These are phyloP conservation scores for Acidiella bohemica DNA, from an alignment of 495 filamentous ascomycete genomes.

Conservation along the genomic window DNA sequence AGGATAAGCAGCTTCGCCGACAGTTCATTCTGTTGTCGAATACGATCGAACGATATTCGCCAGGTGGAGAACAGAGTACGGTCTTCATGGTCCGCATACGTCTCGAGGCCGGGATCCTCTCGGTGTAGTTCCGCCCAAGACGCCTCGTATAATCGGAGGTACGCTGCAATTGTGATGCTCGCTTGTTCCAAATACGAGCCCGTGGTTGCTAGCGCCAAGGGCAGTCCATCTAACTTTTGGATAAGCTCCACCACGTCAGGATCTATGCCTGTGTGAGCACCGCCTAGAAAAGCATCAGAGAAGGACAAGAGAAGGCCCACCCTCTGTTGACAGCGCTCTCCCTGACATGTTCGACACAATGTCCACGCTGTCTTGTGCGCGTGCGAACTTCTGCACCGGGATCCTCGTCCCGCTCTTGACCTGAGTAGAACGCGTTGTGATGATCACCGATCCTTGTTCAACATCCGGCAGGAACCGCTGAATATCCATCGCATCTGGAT, in stretches of 20 bases:
- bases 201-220: constrained; percentile 1
- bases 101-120: neutral
- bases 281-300: neutral
- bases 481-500: constrained; percentile 25
- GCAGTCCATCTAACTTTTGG: constrained; percentile 1
- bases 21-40: constrained; percentile 1
- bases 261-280: neutral
- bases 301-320: too few relatives aligned
- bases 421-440: constrained; percentile 31
- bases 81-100: neutral
- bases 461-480: constrained; percentile 25
- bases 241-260: neutral
- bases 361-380: constrained; percentile 1
- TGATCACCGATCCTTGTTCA: constrained; percentile 30
- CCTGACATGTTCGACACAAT: constrained; percentile 1
- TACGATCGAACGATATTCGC: neutral
- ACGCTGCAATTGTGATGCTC: neutral
- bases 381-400: neutral
- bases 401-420: constrained; percentile 6
- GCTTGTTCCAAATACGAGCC: neutral
- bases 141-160: neutral
- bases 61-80: neutral
- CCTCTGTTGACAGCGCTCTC: neutral
- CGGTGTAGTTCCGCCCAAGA: neutral
- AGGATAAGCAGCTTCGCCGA: neutral